These are phyloP conservation scores for Nakazawaea wickerhamii DNA, from an alignment of 805 yeast species.

Conservation along the genomic window DNA sequence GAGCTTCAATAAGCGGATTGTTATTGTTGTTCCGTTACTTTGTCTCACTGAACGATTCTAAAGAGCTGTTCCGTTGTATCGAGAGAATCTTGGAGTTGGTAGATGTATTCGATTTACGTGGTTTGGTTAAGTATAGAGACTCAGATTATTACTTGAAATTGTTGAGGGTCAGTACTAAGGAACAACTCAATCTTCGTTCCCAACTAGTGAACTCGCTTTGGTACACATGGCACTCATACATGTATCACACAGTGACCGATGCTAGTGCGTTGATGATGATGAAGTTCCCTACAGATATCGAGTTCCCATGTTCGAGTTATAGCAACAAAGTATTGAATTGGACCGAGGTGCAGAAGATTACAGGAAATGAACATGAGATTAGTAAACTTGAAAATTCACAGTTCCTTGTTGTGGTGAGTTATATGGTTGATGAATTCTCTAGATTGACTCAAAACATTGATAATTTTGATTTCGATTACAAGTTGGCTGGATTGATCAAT, in stretches of 20 bases:
- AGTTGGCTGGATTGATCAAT: conserved; percentile 1
- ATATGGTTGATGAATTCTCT: conserved; percentile 16
- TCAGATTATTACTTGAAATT: conserved; percentile 22
- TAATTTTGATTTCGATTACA: conserved; percentile 6
- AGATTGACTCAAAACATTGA: conserved; percentile 16
- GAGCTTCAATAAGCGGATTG: conserved; percentile 6
- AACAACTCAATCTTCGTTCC: conserved; percentile 30
- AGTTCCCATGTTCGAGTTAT: conserved; percentile 24
- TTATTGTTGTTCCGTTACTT: conserved; percentile 15
- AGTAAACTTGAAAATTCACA: conserved; percentile 16
- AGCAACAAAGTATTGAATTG: not conserved
- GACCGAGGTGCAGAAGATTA: conserved; percentile 7
- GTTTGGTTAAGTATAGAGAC: conserved; percentile 13
- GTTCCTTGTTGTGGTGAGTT: conserved; percentile 12
- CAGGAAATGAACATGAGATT: conserved; percentile 18
- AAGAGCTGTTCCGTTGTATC: conserved; percentile 24
- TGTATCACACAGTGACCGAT: conserved; percentile 27
- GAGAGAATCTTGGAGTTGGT: conserved; percentile 32
- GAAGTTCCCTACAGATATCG: conserved; percentile 26
- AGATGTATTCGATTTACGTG: conserved; percentile 26
- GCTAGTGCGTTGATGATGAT: conserved; percentile 32
- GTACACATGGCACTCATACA: conserved; percentile 32
- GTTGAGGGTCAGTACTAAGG: conserved; percentile 23
- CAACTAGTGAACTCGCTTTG: conserved; percentile 29
- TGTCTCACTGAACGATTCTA: conserved; percentile 15